Evolutionary conservation across 2,329 filamentous ascomycete genomes (phyloP).

Genomic region (Mariannaea sp.): DNA sequence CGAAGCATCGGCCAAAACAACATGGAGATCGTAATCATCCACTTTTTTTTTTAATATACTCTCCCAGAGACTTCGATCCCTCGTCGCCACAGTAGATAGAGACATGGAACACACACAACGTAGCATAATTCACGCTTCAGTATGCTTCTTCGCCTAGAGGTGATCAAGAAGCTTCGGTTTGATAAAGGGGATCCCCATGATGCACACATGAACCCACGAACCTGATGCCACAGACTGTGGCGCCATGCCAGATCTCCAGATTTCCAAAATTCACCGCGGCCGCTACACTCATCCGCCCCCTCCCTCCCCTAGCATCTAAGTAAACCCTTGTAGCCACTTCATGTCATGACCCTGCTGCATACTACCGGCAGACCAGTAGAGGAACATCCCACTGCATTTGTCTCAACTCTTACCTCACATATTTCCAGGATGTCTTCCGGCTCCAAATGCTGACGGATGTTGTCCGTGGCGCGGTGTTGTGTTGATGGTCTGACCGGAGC

Average conservation of each 20-base stretch:
- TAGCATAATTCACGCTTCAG: too few species aligned
- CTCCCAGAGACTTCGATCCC: constrained; percentile 12
- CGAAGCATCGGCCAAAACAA: not conserved
- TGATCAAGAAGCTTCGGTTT: constrained; percentile 21
- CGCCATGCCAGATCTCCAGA: constrained; percentile 8
- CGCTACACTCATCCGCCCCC: not conserved
- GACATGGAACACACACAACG: too few species aligned
- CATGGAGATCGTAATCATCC: constrained; percentile 1
- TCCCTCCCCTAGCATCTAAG: not conserved
- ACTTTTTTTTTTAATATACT: too few species aligned
- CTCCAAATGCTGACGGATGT: constrained; percentile 5
- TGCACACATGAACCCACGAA: constrained; percentile 11
- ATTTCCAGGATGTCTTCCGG: constrained; percentile 1
- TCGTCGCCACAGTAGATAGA: too few species aligned
- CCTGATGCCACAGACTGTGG: constrained; percentile 12
- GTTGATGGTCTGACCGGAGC: constrained; percentile 18
- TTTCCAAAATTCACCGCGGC: not conserved
- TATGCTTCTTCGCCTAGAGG: not conserved
- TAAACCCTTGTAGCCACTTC: not conserved
- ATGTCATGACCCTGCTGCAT: constrained; percentile 1
- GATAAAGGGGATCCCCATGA: too few species aligned
- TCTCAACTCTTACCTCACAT: constrained; percentile 7
- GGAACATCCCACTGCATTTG: not conserved
- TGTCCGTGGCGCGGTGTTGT: constrained; percentile 11
- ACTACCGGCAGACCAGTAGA: not conserved